phyloP scores from a whole-genome alignment of 1,139 yeast genomes.

The Geotrichum fermentans region DNA sequence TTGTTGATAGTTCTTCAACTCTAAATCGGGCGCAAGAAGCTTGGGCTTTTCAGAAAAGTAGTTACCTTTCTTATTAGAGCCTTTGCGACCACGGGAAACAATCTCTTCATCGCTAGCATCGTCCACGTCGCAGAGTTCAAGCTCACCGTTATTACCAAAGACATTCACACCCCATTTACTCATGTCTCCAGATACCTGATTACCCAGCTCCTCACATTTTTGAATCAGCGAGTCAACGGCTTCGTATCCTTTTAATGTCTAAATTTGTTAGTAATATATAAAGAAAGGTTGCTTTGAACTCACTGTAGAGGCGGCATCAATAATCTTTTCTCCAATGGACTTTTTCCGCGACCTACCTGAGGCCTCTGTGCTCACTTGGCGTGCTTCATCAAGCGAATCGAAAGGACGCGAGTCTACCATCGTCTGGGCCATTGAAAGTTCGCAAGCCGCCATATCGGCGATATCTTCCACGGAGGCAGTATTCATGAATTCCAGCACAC shows the following conservation, averaged over 20 bases:
- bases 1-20: conserved; percentile 82
- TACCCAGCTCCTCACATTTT: conserved; percentile 76
- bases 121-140: conserved; percentile 36
- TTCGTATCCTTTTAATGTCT: conserved; percentile 75
- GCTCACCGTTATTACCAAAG: conserved; percentile 48
- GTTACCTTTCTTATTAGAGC: conserved; percentile 32
- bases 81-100: conserved; percentile 8
- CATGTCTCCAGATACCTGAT: conserved; percentile 65
- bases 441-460: conserved; percentile 70
- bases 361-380: conserved; percentile 43
- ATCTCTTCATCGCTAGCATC: conserved; percentile 21
- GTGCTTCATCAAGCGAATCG: conserved; percentile 50
- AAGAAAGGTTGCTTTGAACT: conserved; percentile 20
- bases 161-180: conserved; percentile 79
- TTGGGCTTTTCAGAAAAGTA: conserved; percentile 72
- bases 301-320: conserved; percentile 57
- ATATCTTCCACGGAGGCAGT: conserved; percentile 70
- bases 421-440: conserved; percentile 59
- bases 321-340: conserved; percentile 67
- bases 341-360: conserved; percentile 42
- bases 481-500: conserved; percentile 73
- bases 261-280: neutral
- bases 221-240: conserved; percentile 89
- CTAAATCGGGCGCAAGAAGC: conserved; percentile 56
- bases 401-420: conserved; percentile 68